Base-by-base conservation (phyloP, 1,139 yeast species). In the Wickerhamomyces sp. region DNA sequence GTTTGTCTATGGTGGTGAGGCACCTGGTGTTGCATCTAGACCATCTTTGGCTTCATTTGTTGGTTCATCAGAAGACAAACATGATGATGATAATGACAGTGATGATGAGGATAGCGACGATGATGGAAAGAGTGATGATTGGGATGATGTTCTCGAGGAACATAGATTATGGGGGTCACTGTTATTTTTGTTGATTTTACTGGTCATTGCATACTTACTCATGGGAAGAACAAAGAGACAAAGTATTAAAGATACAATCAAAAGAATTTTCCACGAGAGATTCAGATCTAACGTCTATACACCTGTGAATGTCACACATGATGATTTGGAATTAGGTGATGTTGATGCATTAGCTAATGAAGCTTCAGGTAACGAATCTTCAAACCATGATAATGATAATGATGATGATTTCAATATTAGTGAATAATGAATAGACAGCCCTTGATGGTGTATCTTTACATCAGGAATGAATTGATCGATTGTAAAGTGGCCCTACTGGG, bases 401-500 rank as follows among this genome's bases (percentile, higher is more conserved):
- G 23, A 26, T 9, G 44, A 41, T 29, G 34, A 37, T 34, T 33
- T 37, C 27, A 39, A 41, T 27, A 18, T 32, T 15, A 26, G 31
- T 23, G 36, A 33, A 9, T 39, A 7, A 26, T 7, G 3, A 18
- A 18, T 18, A 18, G 23, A 18, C 23, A 5, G 23, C 5, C 4
- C 5, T 18, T 18, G 23, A 18, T 18, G 23, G 23, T 18, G 31
- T 29, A 29, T 29, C 13, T 29, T 6, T 29, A 78, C 69, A 68
- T 65, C 10, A 78, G 52, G 51, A 58, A 73, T 11, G 76, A 63
- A 53, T 81, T 81, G 5, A 82, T 73, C 46, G 84, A 76, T 54
- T 85, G 93, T 37, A 88, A 65, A 0, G 94, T 84, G 29, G 86
- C 80, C 44, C 96, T 68, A 49, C 91, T 81, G 0, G 96, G 95